Conservation (phyloP, 2,329 filamentous ascomycete species). For the Orbilia quercus region DNA sequence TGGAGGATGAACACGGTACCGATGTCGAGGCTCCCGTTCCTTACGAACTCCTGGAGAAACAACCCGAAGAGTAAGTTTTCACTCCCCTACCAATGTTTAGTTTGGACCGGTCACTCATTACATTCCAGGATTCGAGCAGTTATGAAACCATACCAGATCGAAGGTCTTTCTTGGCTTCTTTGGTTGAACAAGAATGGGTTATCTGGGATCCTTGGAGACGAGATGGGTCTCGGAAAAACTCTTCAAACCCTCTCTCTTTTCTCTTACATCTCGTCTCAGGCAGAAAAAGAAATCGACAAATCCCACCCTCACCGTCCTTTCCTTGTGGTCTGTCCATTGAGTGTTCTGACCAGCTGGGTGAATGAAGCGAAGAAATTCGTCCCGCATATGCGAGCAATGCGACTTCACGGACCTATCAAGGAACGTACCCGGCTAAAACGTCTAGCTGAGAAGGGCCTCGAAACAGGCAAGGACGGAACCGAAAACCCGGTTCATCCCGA, state of each 20-base stretch:
- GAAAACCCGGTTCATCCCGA: slow-evolving; percentile 73
- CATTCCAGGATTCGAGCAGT: slow-evolving; percentile 22
- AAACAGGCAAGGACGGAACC: slow-evolving; percentile 65
- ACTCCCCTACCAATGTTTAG: no score
- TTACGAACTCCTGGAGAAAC: slow-evolving; percentile 64
- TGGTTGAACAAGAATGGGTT: slow-evolving; percentile 82
- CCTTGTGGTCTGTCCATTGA: slow-evolving; percentile 89
- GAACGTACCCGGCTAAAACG: slow-evolving; percentile 72
- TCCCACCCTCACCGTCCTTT: slow-evolving; percentile 75
- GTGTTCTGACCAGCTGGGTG: slow-evolving; percentile 95
- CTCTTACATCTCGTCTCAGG: slow-evolving; percentile 71
- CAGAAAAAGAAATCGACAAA: slow-evolving; percentile 68
- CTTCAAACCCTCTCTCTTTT: slow-evolving; percentile 95
- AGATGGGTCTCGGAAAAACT: slow-evolving; percentile 97
- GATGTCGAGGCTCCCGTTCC: slow-evolving; percentile 60
- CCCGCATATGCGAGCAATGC: slow-evolving; percentile 76
- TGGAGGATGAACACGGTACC: slow-evolving; percentile 35
- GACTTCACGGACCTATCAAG: slow-evolving; percentile 77
- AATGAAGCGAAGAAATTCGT: slow-evolving; percentile 89
- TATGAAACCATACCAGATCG: slow-evolving; percentile 78
- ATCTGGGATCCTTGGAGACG: slow-evolving; percentile 92
- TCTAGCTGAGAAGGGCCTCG: slow-evolving; percentile 64
- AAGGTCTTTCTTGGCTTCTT: slow-evolving; percentile 94
- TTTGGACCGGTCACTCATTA: slow-evolving; percentile 8
- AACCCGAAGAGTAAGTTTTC: slow-evolving; percentile 64